Evolutionary conservation across 148 eudicot species (phyloP), one percentile per base, ranked within the genome.

Genomic region (Rhododendron ovatum): DNA sequence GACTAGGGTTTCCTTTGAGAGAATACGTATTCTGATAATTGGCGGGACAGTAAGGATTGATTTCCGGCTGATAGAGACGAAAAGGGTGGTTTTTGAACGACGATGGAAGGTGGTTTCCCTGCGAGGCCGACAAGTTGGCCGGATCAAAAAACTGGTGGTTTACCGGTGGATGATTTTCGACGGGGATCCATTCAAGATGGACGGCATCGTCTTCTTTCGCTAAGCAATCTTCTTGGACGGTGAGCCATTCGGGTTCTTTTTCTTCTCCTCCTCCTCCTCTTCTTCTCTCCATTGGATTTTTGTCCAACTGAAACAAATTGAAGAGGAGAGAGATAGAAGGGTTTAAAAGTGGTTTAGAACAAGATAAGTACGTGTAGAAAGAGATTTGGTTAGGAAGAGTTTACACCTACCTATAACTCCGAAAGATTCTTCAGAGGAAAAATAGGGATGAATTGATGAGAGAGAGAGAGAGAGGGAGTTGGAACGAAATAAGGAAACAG

Each of bases 311-410:
- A 37, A 33, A 80, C 30, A 18, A 26, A 39, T 18, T 35, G 39
- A 33, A 81, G 83, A 81, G 37, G 71, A 82, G 84, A 82, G 84
- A 37, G 48, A 22, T 43, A 18, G 45, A 80, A 59, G 71, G 50
- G 71, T 18, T 82, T 82, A 35, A 55, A 82, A 57, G 73, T 82
- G 84, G 73, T 47, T 48, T 79, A 28, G 45, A 41, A 41, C 45
- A 41, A 41, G 45, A 41, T 41, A 41, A 41, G 8, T 41, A 41
- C 8, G 7, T 41, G 45, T 41, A 41, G 39, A 73, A 30, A 71
- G 76, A 71, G 35, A 33, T 71, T 28, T 30, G 17, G 37, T 28
- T 30, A 15, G 8, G 77, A 73, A 73, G 77, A 73, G 77, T 73
- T 73, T 33, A 73, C 15, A 73, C 37, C 30, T n/a, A 33, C 14